Conservation (phyloP, 202 grass and related monocot genomes). For the Dendrocalamus latiflorus region DNA sequence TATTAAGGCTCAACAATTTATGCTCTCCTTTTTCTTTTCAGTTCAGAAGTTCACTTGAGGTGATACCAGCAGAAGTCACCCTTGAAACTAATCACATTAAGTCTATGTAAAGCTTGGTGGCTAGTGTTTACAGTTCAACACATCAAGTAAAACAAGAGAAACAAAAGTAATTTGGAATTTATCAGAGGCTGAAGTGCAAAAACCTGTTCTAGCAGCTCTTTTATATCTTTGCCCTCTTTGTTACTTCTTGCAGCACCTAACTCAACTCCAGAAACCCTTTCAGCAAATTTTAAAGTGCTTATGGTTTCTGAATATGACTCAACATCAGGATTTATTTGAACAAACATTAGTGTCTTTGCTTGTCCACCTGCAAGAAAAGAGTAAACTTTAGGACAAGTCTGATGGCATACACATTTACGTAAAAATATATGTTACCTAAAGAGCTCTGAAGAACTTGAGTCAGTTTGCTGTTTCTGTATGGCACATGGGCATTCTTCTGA, state of each 20-base stretch:
- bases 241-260: constrained; percentile 93
- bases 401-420: neutral
- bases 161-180: neutral
- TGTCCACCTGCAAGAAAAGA: constrained; percentile 73
- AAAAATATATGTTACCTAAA: constrained; percentile 55
- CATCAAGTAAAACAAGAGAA: constrained; percentile 1
- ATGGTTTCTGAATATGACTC: constrained; percentile 95
- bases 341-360: constrained; percentile 98
- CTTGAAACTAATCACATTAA: neutral
- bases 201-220: constrained; percentile 97
- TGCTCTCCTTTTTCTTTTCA: neutral
- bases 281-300: constrained; percentile 98
- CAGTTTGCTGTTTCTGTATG: constrained; percentile 96
- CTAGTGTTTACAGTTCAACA: neutral
- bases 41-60: constrained; percentile 15
- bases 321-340: constrained; percentile 87
- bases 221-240: constrained; percentile 97
- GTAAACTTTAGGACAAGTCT: neutral
- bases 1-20: constrained; percentile 17
- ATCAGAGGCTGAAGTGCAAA: neutral
- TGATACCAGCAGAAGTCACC: neutral
- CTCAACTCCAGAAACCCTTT: constrained; percentile 97
- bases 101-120: neutral
- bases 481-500: constrained; percentile 83
- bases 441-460: constrained; percentile 99